phyloP scores from a whole-genome alignment of 1,284 basidiomycete genomes.

The Blastosporella zonata region DNA sequence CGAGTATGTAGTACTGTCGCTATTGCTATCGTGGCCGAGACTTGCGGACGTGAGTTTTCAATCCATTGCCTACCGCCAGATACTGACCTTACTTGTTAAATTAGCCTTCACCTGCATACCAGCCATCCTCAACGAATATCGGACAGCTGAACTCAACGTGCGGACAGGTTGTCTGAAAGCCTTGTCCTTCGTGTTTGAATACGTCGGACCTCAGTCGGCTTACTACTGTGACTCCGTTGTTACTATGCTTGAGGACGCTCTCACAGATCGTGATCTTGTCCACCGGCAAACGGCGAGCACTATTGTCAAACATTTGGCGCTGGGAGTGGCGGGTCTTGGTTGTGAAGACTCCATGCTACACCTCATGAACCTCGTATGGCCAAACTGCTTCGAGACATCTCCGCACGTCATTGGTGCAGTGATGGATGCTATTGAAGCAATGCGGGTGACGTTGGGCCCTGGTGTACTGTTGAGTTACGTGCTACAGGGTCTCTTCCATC shows the following conservation, averaged over 20 bases:
- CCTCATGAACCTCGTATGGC: constrained; percentile 98
- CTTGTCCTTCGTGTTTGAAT: constrained; percentile 98
- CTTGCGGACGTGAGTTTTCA: constrained; percentile 79
- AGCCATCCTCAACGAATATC: constrained; percentile 98
- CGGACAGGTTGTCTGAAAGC: constrained; percentile 99
- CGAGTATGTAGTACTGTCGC: constrained; percentile 99
- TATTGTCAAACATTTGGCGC: constrained; percentile 98
- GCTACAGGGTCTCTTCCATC: constrained; percentile 93
- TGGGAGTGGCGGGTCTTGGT: constrained; percentile 95
- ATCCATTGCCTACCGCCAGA: not conserved
- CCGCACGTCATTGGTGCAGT: constrained; percentile 98
- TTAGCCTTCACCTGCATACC: constrained; percentile 97
- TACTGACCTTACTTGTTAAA: constrained; percentile 21
- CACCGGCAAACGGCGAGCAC: constrained; percentile 98
- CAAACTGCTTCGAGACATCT: constrained; percentile 97
- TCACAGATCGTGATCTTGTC: constrained; percentile 97
- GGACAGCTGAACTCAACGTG: constrained; percentile 96
- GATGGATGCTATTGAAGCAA: constrained; percentile 95
- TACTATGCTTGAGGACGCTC: constrained; percentile 95
- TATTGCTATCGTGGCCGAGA: constrained; percentile 96
- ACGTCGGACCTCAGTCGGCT: constrained; percentile 99
- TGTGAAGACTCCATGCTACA: constrained; percentile 98
- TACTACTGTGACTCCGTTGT: constrained; percentile 98
- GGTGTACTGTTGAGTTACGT: constrained; percentile 90
- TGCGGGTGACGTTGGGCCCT: constrained; percentile 93